These are phyloP conservation scores for Phytomonas francai DNA, from an alignment of 208 protist genomes.

Conservation along the genomic window DNA sequence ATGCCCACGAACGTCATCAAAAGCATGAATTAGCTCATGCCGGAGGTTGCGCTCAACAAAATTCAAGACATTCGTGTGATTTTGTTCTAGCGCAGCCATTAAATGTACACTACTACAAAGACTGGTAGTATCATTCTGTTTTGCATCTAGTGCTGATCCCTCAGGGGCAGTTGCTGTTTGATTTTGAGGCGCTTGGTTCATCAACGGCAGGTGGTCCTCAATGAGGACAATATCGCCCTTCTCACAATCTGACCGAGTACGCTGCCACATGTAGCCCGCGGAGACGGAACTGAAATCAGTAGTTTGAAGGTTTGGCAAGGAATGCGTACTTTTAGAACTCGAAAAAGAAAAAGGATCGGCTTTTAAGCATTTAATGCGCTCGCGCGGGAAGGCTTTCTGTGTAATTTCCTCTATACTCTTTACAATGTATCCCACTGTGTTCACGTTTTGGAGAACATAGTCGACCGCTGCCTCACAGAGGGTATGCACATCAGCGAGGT, in stretches of 20 bases:
- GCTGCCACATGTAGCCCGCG: slow-evolving; percentile 79
- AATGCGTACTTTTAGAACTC: neutral
- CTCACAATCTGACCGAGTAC: slow-evolving; percentile 37
- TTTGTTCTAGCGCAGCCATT: slow-evolving; percentile 5
- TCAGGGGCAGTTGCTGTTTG: slow-evolving; percentile 15
- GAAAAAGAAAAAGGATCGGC: neutral
- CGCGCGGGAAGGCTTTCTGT: slow-evolving; percentile 31
- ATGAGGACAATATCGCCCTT: slow-evolving; percentile 73
- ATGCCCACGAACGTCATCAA: slow-evolving; percentile 85
- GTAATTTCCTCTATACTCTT: slow-evolving; percentile 65
- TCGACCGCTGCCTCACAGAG: slow-evolving; percentile 62
- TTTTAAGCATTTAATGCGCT: slow-evolving; percentile 73
- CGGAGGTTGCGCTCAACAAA: slow-evolving; percentile 75
- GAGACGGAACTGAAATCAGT: slow-evolving; percentile 7
- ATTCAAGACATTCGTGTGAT: slow-evolving; percentile 17
- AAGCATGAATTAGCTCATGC: slow-evolving; percentile 93
- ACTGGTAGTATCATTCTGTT: neutral
- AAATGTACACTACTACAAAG: neutral
- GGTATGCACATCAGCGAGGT: slow-evolving; percentile 27
- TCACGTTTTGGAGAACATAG: slow-evolving; percentile 63
- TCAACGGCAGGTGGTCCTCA: slow-evolving; percentile 36
- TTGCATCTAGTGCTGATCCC: neutral
- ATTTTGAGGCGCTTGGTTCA: slow-evolving; percentile 4
- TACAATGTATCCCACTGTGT: slow-evolving; percentile 84
- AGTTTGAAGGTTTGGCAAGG: neutral